These are phyloP conservation scores for Agrocybe pediades DNA, from an alignment of 768 basidiomycete species.

Conservation along the genomic window DNA sequence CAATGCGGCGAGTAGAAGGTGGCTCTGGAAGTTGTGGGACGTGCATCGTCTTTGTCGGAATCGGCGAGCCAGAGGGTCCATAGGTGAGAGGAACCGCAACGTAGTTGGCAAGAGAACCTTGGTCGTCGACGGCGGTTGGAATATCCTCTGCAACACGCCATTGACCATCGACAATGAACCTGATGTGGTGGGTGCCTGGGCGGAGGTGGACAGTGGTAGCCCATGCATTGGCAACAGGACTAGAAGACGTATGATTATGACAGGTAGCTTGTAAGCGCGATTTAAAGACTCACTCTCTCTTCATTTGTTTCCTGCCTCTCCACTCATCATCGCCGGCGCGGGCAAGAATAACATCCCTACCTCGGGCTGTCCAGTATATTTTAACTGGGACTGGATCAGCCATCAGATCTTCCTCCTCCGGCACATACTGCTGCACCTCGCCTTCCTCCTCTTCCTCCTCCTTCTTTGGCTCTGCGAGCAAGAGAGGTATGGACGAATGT, in stretches of 20 bases:
- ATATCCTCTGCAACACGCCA: slow-evolving; percentile 78
- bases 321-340: slow-evolving; percentile 77
- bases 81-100: slow-evolving; percentile 60
- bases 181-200: slow-evolving; percentile 92
- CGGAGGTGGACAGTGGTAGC: slow-evolving; percentile 53
- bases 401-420: slow-evolving; percentile 19
- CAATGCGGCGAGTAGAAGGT: slow-evolving; percentile 18
- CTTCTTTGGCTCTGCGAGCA: slow-evolving; percentile 34
- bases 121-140: slow-evolving; percentile 89
- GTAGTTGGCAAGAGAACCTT: slow-evolving; percentile 93
- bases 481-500: slow-evolving; percentile 62
- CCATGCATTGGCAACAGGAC: slow-evolving; percentile 35
- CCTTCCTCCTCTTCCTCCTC: slow-evolving; percentile 22
- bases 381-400: slow-evolving; percentile 43
- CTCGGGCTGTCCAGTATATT: slow-evolving; percentile 69
- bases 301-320: slow-evolving; percentile 70
- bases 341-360: slow-evolving; percentile 63
- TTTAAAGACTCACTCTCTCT: slow-evolving; percentile 51
- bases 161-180: slow-evolving; percentile 91
- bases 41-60: background rate
- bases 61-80: slow-evolving; percentile 16
- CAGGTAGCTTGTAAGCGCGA: background rate
- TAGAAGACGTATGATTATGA: slow-evolving; percentile 4
- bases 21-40: slow-evolving; percentile 23
- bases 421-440: background rate